Conservation (phyloP, 345 rosid genomes). For the Heritiera fomes region DNA sequence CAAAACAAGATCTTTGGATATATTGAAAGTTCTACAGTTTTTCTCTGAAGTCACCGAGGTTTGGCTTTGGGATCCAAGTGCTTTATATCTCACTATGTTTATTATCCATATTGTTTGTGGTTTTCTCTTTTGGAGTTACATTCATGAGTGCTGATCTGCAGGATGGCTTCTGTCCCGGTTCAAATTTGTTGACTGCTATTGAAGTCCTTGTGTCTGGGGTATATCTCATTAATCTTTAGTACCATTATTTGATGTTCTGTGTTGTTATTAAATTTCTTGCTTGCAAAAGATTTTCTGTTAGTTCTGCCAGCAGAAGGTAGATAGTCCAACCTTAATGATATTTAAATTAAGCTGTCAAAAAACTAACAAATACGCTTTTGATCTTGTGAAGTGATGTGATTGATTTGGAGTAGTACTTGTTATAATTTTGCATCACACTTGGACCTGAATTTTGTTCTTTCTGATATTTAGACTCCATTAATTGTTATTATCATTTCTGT, state of each 20-base stretch:
- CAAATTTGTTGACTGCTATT: slow-evolving; percentile 86
- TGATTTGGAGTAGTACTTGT: neutral
- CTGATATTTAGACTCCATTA: slow-evolving; percentile 10
- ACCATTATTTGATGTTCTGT: slow-evolving; percentile 9
- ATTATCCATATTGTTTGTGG: slow-evolving; percentile 18
- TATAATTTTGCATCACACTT: slow-evolving; percentile 13
- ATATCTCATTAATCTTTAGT: slow-evolving; percentile 32
- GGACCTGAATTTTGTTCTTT: neutral
- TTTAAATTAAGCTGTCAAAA: neutral
- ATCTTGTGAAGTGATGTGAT: neutral
- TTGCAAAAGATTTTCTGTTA: slow-evolving; percentile 10
- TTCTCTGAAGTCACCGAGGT: slow-evolving; percentile 90
- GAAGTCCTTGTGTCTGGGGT: slow-evolving; percentile 97
- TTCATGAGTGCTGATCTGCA: slow-evolving; percentile 42
- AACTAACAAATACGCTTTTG: slow-evolving; percentile 4
- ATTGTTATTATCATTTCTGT: slow-evolving; percentile 13
- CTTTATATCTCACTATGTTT: neutral
- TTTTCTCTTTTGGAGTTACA: slow-evolving; percentile 24
- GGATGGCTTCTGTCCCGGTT: slow-evolving; percentile 89
- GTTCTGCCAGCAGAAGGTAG: neutral
- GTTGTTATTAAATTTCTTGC: neutral
- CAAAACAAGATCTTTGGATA: slow-evolving; percentile 86
- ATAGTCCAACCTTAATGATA: slow-evolving; percentile 1
- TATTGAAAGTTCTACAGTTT: slow-evolving; percentile 58
- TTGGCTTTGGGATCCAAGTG: slow-evolving; percentile 31